These are phyloP conservation scores for Gamsiella multidivaricata DNA, from an alignment of 192 early-diverging fungal genomes.

Conservation along the genomic window DNA sequence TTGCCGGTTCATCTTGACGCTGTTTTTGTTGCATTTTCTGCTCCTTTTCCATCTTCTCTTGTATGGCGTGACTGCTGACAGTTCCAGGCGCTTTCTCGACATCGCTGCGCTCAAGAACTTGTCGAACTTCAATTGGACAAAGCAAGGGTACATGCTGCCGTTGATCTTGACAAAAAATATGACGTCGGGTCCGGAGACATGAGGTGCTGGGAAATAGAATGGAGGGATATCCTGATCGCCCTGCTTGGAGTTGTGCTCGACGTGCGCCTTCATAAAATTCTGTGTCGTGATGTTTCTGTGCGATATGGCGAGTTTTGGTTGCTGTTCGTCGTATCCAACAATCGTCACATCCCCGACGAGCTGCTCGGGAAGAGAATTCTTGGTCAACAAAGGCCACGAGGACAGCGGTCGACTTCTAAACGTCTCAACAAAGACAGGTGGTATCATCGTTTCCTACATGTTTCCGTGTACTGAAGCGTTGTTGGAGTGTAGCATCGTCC, in stretches of 20 bases:
- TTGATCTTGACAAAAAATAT: constrained; percentile 18
- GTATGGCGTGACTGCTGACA: too few species aligned
- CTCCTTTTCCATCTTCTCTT: too few species aligned
- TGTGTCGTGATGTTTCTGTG: constrained; percentile 13
- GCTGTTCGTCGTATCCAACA: constrained; percentile 16
- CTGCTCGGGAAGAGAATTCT: constrained; percentile 3
- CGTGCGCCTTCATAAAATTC: constrained; percentile 20
- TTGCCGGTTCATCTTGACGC: too few species aligned
- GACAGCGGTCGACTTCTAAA: constrained; percentile 20
- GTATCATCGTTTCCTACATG: constrained; percentile 34
- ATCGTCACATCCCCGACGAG: constrained; percentile 26
- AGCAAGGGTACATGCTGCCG: not conserved
- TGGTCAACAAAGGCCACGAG: constrained; percentile 5
- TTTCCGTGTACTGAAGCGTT: constrained; percentile 17
- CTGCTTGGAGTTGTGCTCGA: constrained; percentile 5
- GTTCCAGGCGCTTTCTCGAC: too few species aligned
- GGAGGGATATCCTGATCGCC: constrained; percentile 13
- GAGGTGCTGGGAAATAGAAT: constrained; percentile 28
- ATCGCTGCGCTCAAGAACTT: too few species aligned
- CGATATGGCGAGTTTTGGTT: too few species aligned
- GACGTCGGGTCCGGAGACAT: constrained; percentile 22
- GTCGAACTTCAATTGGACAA: constrained; percentile 24
- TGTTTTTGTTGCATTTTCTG: too few species aligned
- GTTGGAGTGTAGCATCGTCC: constrained; percentile 12
- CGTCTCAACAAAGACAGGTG: constrained; percentile 21